Evolutionary conservation across 495 filamentous ascomycete species (phyloP).

Genomic region (Hypoxylon perforatum): DNA sequence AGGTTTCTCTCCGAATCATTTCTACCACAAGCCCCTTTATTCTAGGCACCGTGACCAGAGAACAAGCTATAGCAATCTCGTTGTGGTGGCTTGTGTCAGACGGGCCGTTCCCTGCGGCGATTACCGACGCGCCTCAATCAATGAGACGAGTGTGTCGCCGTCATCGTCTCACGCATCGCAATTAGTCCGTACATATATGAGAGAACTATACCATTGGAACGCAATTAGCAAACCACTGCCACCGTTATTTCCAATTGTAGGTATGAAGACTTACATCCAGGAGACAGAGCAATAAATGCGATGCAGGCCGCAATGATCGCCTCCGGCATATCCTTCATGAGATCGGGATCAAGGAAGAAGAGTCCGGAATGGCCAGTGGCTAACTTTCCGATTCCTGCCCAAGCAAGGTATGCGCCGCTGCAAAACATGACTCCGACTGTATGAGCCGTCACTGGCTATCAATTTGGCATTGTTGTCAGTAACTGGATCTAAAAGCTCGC

Average conservation of each 20-base stretch:
- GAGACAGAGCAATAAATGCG: slow-evolving; percentile 48
- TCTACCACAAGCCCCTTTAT: background rate
- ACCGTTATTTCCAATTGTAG: background rate
- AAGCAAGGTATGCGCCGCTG: slow-evolving; percentile 56
- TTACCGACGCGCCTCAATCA: background rate
- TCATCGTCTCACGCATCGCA: slow-evolving; percentile 56
- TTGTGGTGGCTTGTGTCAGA: background rate
- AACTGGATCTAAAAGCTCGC: background rate
- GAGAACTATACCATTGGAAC: slow-evolving; percentile 53
- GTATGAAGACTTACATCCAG: slow-evolving; percentile 47
- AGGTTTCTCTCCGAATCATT: background rate
- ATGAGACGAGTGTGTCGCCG: slow-evolving; percentile 47
- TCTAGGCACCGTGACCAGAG: background rate
- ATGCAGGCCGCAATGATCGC: slow-evolving; percentile 49
- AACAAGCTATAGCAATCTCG: background rate
- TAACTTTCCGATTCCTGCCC: slow-evolving; percentile 59
- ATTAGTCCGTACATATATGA: slow-evolving; percentile 56
- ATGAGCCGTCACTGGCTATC: slow-evolving; percentile 53
- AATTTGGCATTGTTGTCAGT: slow-evolving; percentile 16
- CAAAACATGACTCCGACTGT: slow-evolving; percentile 50
- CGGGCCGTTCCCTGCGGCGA: background rate
- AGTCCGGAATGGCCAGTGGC: slow-evolving; percentile 58
- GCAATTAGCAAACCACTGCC: slow-evolving; percentile 32
- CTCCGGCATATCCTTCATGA: slow-evolving; percentile 41
- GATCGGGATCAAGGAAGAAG: slow-evolving; percentile 60